Evolutionary conservation across 2,329 filamentous ascomycete genomes (phyloP), one percentile per base, ranked within the genome.

Genomic region (Talaromyces funiculosus): DNA sequence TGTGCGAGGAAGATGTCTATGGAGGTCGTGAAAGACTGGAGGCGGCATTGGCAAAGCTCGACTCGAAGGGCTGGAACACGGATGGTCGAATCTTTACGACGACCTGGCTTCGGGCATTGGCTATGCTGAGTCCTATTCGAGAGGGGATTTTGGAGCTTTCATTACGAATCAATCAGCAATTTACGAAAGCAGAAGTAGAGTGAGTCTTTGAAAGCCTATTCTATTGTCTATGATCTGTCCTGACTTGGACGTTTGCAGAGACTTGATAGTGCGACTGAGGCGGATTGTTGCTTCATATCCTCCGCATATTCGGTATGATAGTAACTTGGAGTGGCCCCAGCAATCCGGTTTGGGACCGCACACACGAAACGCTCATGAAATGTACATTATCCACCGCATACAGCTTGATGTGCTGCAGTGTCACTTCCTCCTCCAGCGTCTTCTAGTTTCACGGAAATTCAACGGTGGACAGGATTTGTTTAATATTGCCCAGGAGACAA

Each of bases 141-240:
- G 56, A 59, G n/a, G 56, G 45, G 10, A 45, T 53, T 20, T 53
- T 59, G 37, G 56, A 59, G 18, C 56, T 59, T 18, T 59, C 35
- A n/a, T 33, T 59, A 26, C 8, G 47, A 6, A 26, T 51, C 6
- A 31, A 51, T 51, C 22, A 29, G 18, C 47, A 29, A 26, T 51
- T 51, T 16, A 51, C 47, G 7, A 51, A 33, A 33, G 5, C 12
- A 33, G 47, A 51, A 51, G 47, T 51, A 5, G 47, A 51, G 47
- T 51, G n/a, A 51, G 47, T 33, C 26, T 33, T 26, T 3, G 3
- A 8, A 20, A 51, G 38, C 18, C 38, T 20, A 9, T 40, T 18
- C n/a, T n/a, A n/a, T 22, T n/a, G 9, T 29, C n/a, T 51, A 0
- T 20, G n/a, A 20, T 18, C 6, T 18, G n/a, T n/a, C 26, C 14